phyloP scores from a whole-genome alignment of 352 stramenopile species.

The Vaucheria bursata region DNA sequence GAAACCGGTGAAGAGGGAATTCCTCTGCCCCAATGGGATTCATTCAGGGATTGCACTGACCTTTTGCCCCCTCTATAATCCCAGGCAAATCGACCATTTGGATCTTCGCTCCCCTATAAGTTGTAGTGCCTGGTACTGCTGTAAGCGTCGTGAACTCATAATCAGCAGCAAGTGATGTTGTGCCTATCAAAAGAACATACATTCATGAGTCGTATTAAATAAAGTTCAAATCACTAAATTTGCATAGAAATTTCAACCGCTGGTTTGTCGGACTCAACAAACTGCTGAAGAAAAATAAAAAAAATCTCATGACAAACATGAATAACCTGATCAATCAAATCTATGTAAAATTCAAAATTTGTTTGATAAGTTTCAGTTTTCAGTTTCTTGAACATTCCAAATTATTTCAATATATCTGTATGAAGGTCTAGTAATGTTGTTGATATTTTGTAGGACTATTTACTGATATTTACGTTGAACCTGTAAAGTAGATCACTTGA shows the following conservation, averaged over 20 bases:
- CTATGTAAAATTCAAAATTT: too few species aligned
- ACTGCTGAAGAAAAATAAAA: slow-evolving; percentile 9
- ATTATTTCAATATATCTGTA: too few species aligned
- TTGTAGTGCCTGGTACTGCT: slow-evolving; percentile 91
- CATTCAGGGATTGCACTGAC: slow-evolving; percentile 10
- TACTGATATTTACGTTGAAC: too few species aligned
- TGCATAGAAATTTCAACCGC: not conserved
- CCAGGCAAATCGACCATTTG: slow-evolving; percentile 80
- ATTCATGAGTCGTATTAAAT: slow-evolving; percentile 3
- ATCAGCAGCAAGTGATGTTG: slow-evolving; percentile 53
- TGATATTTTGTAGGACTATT: too few species aligned
- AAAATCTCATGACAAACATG: not conserved
- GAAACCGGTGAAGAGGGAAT: too few species aligned
- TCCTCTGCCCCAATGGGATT: too few species aligned
- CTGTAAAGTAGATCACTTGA: too few species aligned
- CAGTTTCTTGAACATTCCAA: too few species aligned
- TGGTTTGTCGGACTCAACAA: not conserved
- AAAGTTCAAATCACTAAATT: slow-evolving; percentile 1
- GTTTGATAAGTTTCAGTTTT: too few species aligned
- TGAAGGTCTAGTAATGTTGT: too few species aligned
- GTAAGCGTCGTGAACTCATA: slow-evolving; percentile 99
- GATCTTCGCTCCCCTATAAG: slow-evolving; percentile 82
- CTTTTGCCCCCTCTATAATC: slow-evolving; percentile 16
- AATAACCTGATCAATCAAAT: too few species aligned
- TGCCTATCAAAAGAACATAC: slow-evolving; percentile 7